Base-by-base conservation (phyloP, 1,139 yeast genomes). In the Zygotorulaspora mrakii region DNA sequence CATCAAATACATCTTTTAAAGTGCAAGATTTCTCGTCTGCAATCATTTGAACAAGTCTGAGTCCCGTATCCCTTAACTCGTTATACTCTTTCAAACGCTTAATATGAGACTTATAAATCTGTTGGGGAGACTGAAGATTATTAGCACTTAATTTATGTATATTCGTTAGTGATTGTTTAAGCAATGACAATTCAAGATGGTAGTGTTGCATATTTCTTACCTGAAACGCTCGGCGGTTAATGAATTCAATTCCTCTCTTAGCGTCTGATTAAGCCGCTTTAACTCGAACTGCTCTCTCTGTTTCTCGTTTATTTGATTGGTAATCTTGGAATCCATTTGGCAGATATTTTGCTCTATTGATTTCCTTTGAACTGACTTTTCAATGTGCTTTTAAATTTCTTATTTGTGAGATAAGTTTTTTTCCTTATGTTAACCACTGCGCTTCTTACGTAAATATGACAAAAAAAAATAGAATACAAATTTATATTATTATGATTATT, bases 21-120 rank as follows among this genome's bases (percentile, higher is more conserved):
- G 49, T 48, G 29, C 54, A 48, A 6, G 46, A 35, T 39, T 54
- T 56, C 18, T 61, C 62, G 17, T 53, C 55, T 2, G 67, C 61
- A 10, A 63, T 51, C 36, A 60, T 28, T 35, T 57, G 61, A 2
- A 53, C 48, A 8, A 62, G 42, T 24, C 52, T 47, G 17, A 61
- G 35, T 1, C 63, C 65, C 2, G 49, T 46, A 36, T 62, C 67
- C 37, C 62, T 53, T 10, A 63, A 39, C 27, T 62, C 65, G 42
- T 63, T 63, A 38, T 62, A 62, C 10, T 43, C 53, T 39, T 61
- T 61, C 16, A 63, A 38, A 4, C 43, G 37, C 9, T 41, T 42
- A n/a, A 62, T 60, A 31, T 62, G 65, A 10, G 23, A 12, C 10
- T 45, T 37, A 18, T 43, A 39, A 8, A 50, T 17, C 10, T 44